These are phyloP conservation scores for Colletotrichum endophyticum DNA, from an alignment of 2,329 filamentous ascomycete species.

Conservation along the genomic window DNA sequence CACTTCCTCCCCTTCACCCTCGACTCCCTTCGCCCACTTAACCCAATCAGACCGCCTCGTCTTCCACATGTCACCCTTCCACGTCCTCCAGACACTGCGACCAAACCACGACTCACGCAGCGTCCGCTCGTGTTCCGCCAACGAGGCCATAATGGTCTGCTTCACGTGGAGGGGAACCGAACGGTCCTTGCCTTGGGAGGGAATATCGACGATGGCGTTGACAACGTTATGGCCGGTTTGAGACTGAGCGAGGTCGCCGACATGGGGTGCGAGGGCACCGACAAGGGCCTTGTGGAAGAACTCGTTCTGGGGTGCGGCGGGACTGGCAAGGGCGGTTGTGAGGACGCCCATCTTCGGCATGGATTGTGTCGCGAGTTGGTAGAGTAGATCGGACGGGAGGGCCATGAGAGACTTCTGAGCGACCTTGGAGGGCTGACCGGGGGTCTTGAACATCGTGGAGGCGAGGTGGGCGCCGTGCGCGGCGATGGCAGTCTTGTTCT, in stretches of 20 bases:
- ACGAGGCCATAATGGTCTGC: constrained; percentile 55
- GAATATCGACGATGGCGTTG: constrained; percentile 52
- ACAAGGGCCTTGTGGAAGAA: constrained; percentile 62
- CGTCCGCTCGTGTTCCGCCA: constrained; percentile 52
- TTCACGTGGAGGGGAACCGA: constrained; percentile 63
- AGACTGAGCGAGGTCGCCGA: constrained; percentile 51
- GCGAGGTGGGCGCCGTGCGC: constrained; percentile 83
- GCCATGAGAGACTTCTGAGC: constrained; percentile 75
- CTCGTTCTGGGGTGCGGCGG: constrained; percentile 46
- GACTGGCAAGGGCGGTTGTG: constrained; percentile 52
- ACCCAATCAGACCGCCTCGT: constrained; percentile 60
- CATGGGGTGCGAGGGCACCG: constrained; percentile 49
- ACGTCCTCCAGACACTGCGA: constrained; percentile 60
- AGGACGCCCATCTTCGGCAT: constrained; percentile 55
- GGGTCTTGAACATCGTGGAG: constrained; percentile 77
- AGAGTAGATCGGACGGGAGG: constrained; percentile 58
- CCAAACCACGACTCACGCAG: constrained; percentile 60
- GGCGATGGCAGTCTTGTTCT: constrained; percentile 62
- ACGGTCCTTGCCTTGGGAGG: constrained; percentile 52
- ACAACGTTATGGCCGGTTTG: constrained; percentile 58
- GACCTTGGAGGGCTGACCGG: constrained; percentile 70
- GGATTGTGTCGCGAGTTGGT: constrained; percentile 67
- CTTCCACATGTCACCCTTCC: constrained; percentile 64
- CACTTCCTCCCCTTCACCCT: constrained; percentile 20
- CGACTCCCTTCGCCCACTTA: constrained; percentile 58